Conservation (phyloP, 495 filamentous ascomycete species). For the Echria macrotheca region DNA sequence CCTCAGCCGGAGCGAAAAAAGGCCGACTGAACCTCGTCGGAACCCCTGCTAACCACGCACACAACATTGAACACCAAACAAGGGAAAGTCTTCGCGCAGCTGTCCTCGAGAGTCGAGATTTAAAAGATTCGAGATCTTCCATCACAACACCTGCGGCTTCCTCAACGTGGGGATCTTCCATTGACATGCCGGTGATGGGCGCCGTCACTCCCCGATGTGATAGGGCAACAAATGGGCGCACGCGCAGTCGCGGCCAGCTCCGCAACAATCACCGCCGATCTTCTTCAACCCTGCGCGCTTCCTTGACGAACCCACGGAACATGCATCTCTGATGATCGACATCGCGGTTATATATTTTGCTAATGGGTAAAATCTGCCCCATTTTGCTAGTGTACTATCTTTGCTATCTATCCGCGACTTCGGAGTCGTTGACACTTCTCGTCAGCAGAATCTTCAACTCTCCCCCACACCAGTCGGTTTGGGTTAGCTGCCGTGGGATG, state of each 20-base stretch:
- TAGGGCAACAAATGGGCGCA: neutral
- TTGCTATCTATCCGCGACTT: neutral
- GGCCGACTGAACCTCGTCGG: too few relatives aligned
- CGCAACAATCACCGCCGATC: neutral
- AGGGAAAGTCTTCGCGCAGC: too few relatives aligned
- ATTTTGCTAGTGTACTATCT: neutral
- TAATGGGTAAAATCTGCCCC: neutral
- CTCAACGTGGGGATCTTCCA: conserved; percentile 6
- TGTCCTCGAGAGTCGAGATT: too few relatives aligned
- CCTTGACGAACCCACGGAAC: neutral
- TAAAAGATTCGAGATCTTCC: too few relatives aligned
- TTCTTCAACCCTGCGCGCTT: neutral
- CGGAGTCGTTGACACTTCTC: too few relatives aligned
- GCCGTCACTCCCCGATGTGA: neutral
- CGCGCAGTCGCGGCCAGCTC: neutral
- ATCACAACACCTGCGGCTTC: neutral
- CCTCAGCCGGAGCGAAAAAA: too few relatives aligned
- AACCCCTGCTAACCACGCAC: too few relatives aligned
- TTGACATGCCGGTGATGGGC: neutral
- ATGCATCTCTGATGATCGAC: neutral
- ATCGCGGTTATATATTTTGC: neutral
- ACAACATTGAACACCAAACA: too few relatives aligned
- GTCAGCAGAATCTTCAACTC: too few relatives aligned
- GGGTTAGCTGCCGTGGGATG: too few relatives aligned
- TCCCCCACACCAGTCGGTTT: too few relatives aligned